These are phyloP conservation scores for Diaporthe aspalathi DNA, from an alignment of 2,329 filamentous ascomycete genomes.

Conservation along the genomic window DNA sequence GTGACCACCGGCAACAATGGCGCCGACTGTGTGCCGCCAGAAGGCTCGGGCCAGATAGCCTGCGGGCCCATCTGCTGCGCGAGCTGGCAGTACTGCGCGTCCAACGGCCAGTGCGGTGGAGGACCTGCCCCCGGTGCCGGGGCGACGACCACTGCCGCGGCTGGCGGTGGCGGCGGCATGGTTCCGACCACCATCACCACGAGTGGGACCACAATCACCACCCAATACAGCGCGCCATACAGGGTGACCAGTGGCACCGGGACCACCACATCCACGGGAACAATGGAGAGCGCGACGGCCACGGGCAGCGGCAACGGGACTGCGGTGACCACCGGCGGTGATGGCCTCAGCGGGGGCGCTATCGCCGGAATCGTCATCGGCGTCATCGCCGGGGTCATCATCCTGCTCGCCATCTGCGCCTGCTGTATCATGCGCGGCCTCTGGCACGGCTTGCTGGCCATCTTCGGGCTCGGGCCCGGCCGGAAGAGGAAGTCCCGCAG, in stretches of 20 bases:
- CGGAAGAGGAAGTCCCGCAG: conserved; percentile 55
- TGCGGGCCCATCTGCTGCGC: conserved; percentile 80
- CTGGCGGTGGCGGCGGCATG: not conserved
- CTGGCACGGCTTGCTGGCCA: conserved; percentile 67
- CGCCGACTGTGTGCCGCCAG: conserved; percentile 61
- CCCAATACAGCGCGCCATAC: conserved; percentile 63
- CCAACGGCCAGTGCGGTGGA: conserved; percentile 66
- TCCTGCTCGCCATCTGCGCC: conserved; percentile 78
- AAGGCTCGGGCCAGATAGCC: conserved; percentile 64
- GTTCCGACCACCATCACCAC: conserved; percentile 51
- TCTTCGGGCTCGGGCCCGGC: conserved; percentile 70
- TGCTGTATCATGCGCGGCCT: conserved; percentile 76
- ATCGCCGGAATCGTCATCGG: conserved; percentile 87
- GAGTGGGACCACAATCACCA: conserved; percentile 62
- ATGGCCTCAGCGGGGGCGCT: conserved; percentile 73
- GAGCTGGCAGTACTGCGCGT: conserved; percentile 74
- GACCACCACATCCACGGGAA: conserved; percentile 66
- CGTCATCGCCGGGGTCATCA: conserved; percentile 72
- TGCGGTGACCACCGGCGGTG: conserved; percentile 52
- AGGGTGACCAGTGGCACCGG: conserved; percentile 64
- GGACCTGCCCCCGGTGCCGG: conserved; percentile 52
- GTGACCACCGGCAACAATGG: conserved; percentile 58
- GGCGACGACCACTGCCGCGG: conserved; percentile 51
- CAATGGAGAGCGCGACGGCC: conserved; percentile 58
- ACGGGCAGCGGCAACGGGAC: conserved; percentile 50